Evolutionary conservation across 2,329 filamentous ascomycete genomes (phyloP).

Genomic region (Sarocladium strictum): DNA sequence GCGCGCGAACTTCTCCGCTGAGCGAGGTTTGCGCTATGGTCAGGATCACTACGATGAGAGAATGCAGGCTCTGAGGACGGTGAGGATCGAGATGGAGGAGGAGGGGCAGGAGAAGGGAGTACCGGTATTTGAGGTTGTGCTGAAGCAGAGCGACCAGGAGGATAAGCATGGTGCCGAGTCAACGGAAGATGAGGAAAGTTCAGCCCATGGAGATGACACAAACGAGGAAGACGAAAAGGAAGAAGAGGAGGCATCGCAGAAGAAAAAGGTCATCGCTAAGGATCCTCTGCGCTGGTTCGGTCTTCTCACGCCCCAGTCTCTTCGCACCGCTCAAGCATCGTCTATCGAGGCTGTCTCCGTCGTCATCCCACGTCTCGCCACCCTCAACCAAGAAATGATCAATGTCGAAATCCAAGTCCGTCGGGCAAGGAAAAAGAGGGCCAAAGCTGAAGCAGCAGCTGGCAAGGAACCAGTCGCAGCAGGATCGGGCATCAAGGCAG

Average conservation of each 20-base stretch:
- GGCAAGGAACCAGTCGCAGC: conserved; percentile 19
- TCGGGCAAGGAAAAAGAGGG: conserved; percentile 49
- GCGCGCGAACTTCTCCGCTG: conserved; percentile 69
- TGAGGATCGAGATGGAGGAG: conserved; percentile 21
- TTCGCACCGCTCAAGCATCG: conserved; percentile 53
- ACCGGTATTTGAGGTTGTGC: conserved; percentile 16
- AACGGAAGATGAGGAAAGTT: conserved; percentile 16
- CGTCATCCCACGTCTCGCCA: conserved; percentile 50
- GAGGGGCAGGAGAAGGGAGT: conserved; percentile 12
- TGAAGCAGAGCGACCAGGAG: not conserved
- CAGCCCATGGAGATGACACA: conserved; percentile 11
- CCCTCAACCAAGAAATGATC: conserved; percentile 54
- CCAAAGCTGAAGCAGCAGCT: conserved; percentile 36
- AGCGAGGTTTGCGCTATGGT: conserved; percentile 59
- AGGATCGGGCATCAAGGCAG: conserved; percentile 12
- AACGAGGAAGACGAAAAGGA: conserved; percentile 2
- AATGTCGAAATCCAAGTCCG: conserved; percentile 64
- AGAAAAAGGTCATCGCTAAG: conserved; percentile 13
- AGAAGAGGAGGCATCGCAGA: not conserved
- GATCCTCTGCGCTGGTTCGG: conserved; percentile 58
- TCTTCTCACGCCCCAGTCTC: conserved; percentile 43
- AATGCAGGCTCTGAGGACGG: conserved; percentile 55
- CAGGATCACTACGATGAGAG: conserved; percentile 67
- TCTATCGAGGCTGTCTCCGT: conserved; percentile 51
- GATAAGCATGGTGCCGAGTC: not conserved